Evolutionary conservation across 768 basidiomycete genomes (phyloP).

Genomic region (Porpolomopsis calyptriformis): DNA sequence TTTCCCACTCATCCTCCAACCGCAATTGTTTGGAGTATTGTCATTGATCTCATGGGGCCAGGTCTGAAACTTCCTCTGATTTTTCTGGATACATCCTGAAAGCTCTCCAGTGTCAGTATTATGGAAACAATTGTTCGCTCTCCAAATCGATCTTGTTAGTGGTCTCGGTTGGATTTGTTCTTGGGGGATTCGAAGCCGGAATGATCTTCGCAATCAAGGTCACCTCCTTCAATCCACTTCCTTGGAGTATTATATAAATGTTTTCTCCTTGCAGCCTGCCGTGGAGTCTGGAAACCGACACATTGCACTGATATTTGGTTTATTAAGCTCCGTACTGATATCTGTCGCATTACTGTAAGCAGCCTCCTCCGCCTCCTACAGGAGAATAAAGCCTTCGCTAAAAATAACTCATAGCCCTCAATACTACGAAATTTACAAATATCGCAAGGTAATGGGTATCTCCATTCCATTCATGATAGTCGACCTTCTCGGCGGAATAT

Average conservation of each 20-base stretch:
- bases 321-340: constrained; percentile 48
- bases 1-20: constrained; percentile 62
- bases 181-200: constrained; percentile 48
- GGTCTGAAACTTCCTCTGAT: constrained; percentile 23
- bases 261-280: constrained; percentile 25
- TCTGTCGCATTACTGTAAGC: constrained; percentile 28
- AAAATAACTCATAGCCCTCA: constrained; percentile 38
- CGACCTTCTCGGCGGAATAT: constrained; percentile 61
- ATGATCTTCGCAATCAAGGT: constrained; percentile 42
- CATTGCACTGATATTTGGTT: constrained; percentile 47
- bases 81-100: constrained; percentile 4
- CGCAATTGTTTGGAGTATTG: constrained; percentile 54
- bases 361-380: not conserved
- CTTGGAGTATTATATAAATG: not conserved
- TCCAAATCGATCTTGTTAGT: constrained; percentile 26
- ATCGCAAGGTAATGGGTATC: constrained; percentile 55
- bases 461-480: constrained; percentile 59
- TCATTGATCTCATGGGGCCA: constrained; percentile 56
- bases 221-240: not conserved
- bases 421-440: constrained; percentile 65
- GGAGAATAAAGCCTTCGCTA: not conserved
- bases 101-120: constrained; percentile 51
- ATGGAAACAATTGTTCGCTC: constrained; percentile 35
- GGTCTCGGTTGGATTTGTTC: constrained; percentile 28
- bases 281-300: constrained; percentile 21